These are phyloP conservation scores for Boletus rubropictus DNA, from an alignment of 768 basidiomycete species.

Conservation along the genomic window DNA sequence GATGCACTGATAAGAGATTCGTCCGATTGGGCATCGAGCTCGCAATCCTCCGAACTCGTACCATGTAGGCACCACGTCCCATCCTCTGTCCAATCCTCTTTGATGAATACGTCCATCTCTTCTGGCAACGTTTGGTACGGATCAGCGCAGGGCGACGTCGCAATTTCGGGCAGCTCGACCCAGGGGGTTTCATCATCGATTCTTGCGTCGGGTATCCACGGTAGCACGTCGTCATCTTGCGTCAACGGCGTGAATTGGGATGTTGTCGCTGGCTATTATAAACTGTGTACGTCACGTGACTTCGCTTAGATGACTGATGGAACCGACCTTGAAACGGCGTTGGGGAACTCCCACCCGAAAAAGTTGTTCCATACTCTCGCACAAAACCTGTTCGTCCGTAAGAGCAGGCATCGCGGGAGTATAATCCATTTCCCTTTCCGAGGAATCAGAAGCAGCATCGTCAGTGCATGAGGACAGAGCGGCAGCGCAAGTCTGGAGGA, in stretches of 20 bases:
- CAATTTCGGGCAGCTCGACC: conserved; percentile 13
- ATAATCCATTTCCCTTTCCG: conserved; percentile 12
- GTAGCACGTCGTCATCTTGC: conserved; percentile 24
- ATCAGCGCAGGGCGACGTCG: conserved; percentile 4
- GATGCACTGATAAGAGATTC: conserved; percentile 24
- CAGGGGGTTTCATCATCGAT: conserved; percentile 8
- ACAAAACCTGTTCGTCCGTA: conserved; percentile 36
- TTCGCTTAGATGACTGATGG: background rate
- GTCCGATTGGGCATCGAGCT: conserved; percentile 14
- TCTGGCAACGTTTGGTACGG: conserved; percentile 4
- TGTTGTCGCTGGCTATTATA: conserved; percentile 18
- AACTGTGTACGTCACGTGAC: conserved; percentile 2
- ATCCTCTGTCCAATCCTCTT: conserved; percentile 14
- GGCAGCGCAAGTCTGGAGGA: conserved; percentile 27
- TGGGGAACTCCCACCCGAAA: conserved; percentile 39
- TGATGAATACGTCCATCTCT: conserved; percentile 14
- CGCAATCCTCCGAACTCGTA: background rate
- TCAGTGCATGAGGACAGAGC: conserved; percentile 23
- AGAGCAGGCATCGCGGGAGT: conserved; percentile 10
- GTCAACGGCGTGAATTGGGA: conserved; percentile 5
- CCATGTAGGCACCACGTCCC: conserved; percentile 12
- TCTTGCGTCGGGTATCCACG: conserved; percentile 2
- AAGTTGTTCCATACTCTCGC: conserved; percentile 39
- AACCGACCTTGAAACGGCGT: conserved; percentile 44
- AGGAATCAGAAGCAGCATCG: conserved; percentile 1